Evolutionary conservation across 139 green algal genomes (phyloP).

Genomic region (Picochlorum sp.): DNA sequence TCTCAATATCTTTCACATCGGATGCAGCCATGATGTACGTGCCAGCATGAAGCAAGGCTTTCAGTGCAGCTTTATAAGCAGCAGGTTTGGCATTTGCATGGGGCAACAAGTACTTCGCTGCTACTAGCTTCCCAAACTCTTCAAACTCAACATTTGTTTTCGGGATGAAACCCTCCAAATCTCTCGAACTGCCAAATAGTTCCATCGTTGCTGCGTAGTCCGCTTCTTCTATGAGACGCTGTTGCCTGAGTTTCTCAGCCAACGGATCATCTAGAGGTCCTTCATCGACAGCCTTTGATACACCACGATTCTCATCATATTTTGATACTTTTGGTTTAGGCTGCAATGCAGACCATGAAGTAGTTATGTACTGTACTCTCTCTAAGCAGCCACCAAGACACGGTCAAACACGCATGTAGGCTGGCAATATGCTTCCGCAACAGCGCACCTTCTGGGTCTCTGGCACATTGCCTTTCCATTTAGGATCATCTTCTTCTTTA

Average conservation of each 20-base stretch:
- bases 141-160: slow-evolving; percentile 68
- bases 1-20: slow-evolving; percentile 64
- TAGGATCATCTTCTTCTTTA: slow-evolving; percentile 34
- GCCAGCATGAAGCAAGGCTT: slow-evolving; percentile 24
- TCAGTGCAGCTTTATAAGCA: slow-evolving; percentile 11
- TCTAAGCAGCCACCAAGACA: background rate
- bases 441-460: slow-evolving; percentile 29
- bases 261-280: slow-evolving; percentile 38
- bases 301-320: slow-evolving; percentile 32
- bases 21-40: slow-evolving; percentile 22
- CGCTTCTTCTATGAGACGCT: slow-evolving; percentile 61
- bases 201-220: slow-evolving; percentile 52
- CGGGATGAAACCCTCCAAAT: slow-evolving; percentile 52
- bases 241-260: slow-evolving; percentile 54
- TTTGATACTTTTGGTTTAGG: slow-evolving; percentile 20
- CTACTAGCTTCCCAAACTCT: slow-evolving; percentile 28
- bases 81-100: slow-evolving; percentile 29
- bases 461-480: slow-evolving; percentile 31
- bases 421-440: background rate
- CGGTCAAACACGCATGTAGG: background rate
- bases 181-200: slow-evolving; percentile 44
- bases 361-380: background rate
- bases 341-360: slow-evolving; percentile 7
- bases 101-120: slow-evolving; percentile 35
- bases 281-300: slow-evolving; percentile 13